phyloP scores from a whole-genome alignment of 805 yeast genomes.

The Hanseniaspora mollemarum region DNA sequence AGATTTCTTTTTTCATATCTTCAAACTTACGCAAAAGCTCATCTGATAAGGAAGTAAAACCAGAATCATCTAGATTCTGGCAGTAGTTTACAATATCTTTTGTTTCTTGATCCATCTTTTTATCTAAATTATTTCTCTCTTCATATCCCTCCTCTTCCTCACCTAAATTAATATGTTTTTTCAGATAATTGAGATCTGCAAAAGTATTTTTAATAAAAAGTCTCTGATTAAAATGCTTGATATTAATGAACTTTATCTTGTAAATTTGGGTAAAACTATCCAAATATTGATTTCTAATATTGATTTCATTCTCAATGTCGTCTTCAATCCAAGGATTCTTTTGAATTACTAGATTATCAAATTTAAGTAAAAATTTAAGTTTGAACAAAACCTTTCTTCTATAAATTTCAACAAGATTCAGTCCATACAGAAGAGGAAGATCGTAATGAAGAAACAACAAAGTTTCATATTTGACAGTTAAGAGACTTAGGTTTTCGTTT shows the following conservation, averaged over 20 bases:
- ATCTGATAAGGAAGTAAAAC: slow-evolving; percentile 28
- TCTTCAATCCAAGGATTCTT: slow-evolving; percentile 49
- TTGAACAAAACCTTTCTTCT: slow-evolving; percentile 48
- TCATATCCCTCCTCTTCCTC: slow-evolving; percentile 10
- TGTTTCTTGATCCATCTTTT: slow-evolving; percentile 14
- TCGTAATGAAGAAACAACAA: slow-evolving; percentile 34
- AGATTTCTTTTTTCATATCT: slow-evolving; percentile 27
- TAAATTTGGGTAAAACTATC: slow-evolving; percentile 39
- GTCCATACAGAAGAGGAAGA: slow-evolving; percentile 60
- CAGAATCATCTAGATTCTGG: slow-evolving; percentile 26
- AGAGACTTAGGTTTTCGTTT: neutral
- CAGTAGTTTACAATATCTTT: slow-evolving; percentile 33
- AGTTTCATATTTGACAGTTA: slow-evolving; percentile 15
- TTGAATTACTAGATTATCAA: slow-evolving; percentile 31
- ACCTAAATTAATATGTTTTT: slow-evolving; percentile 15
- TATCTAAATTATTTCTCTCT: slow-evolving; percentile 4
- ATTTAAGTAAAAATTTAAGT: slow-evolving; percentile 18
- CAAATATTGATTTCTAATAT: slow-evolving; percentile 50
- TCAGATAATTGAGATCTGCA: slow-evolving; percentile 4
- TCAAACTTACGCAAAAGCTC: slow-evolving; percentile 33
- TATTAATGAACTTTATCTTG: neutral
- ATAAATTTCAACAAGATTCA: slow-evolving; percentile 50
- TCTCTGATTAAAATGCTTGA: neutral
- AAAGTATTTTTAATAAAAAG: slow-evolving; percentile 5
- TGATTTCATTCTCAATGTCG: slow-evolving; percentile 39